These are phyloP conservation scores for Collybiopsis confluens DNA, from an alignment of 768 basidiomycete genomes.

Conservation along the genomic window DNA sequence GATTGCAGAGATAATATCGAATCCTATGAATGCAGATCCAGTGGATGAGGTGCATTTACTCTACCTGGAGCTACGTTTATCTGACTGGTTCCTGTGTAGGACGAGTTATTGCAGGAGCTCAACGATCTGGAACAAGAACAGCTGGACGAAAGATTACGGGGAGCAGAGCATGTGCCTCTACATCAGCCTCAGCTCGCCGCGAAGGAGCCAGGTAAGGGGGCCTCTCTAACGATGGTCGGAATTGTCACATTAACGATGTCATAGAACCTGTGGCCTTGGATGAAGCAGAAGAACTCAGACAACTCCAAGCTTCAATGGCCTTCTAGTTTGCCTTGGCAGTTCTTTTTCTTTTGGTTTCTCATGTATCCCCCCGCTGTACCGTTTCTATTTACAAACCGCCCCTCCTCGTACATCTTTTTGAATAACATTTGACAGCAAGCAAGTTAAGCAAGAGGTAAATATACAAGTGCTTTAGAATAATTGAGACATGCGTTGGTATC, in stretches of 20 bases:
- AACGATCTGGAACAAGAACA: constrained; percentile 86
- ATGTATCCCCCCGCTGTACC: constrained; percentile 7
- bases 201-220: constrained; percentile 45
- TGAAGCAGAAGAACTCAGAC: constrained; percentile 85
- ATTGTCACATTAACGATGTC: constrained; percentile 1
- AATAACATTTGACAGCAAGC: constrained; percentile 1
- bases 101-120: constrained; percentile 73
- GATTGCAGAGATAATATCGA: constrained; percentile 84
- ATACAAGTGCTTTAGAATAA: constrained; percentile 19
- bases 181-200: constrained; percentile 66
- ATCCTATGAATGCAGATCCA: constrained; percentile 52
- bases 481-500: constrained; percentile 26
- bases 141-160: constrained; percentile 78
- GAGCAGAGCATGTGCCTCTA: constrained; percentile 85
- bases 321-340: constrained; percentile 48
- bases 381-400: constrained; percentile 14
- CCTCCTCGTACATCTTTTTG: not conserved
- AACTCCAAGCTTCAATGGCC: constrained; percentile 83
- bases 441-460: not conserved
- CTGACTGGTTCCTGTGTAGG: constrained; percentile 37
- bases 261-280: constrained; percentile 68
- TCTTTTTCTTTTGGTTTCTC: constrained; percentile 13
- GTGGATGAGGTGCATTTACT: constrained; percentile 65
- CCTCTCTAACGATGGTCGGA: constrained; percentile 1
- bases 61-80: not conserved